Conservation (phyloP, 352 stramenopile species). For the Globisporangium barbulae region DNA sequence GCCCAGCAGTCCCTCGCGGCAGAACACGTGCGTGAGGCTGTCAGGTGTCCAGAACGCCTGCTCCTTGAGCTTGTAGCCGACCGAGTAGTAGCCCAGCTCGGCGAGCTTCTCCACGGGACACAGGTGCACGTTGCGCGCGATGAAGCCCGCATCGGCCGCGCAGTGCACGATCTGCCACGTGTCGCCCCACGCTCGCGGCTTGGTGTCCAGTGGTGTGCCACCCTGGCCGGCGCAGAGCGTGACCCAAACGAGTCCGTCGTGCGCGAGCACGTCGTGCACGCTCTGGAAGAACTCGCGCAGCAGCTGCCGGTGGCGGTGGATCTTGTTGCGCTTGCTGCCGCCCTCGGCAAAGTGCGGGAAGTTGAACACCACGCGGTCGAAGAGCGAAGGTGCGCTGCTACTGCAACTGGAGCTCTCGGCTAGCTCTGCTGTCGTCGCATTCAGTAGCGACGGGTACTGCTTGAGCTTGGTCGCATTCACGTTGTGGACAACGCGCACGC, state of each 20-base stretch:
- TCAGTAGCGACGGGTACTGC: conserved; percentile 24
- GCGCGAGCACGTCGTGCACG: conserved; percentile 42
- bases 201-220: conserved; percentile 64
- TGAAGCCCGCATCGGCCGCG: conserved; percentile 47
- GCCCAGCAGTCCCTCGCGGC: conserved; percentile 34
- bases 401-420: neutral
- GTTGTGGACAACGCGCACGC: conserved; percentile 54
- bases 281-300: conserved; percentile 77
- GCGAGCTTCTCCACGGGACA: conserved; percentile 58
- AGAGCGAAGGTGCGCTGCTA: conserved; percentile 10
- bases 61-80: conserved; percentile 75
- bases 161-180: conserved; percentile 80
- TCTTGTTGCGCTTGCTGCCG: conserved; percentile 78
- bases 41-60: conserved; percentile 68
- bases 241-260: conserved; percentile 73
- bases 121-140: conserved; percentile 59
- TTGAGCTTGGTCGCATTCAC: conserved; percentile 74
- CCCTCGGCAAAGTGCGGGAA: conserved; percentile 83
- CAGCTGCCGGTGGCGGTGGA: conserved; percentile 76
- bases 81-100: conserved; percentile 72
- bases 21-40: conserved; percentile 73
- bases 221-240: conserved; percentile 79
- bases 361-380: conserved; percentile 86
- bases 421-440: neutral
- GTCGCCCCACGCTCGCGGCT: conserved; percentile 56